Evolutionary conservation across 169 alveolate genomes (phyloP).

Genomic region (Plasmodium berghei): DNA sequence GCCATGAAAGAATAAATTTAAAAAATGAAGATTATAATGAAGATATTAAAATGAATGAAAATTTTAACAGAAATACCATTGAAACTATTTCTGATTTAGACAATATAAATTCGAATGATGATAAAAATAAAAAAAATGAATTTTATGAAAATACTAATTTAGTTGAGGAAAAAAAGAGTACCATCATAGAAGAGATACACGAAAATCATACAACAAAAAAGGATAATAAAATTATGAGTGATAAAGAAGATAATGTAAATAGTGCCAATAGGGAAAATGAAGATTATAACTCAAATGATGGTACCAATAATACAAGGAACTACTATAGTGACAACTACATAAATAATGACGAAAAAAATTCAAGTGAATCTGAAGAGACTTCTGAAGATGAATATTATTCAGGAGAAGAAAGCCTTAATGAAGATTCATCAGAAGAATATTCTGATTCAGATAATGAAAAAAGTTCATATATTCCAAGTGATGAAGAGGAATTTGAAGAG

Average conservation of each 20-base stretch:
- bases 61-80: constrained; percentile 14
- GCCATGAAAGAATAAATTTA: constrained; percentile 10
- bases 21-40: constrained; percentile 1
- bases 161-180: neutral
- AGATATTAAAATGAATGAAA: constrained; percentile 10
- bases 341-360: constrained; percentile 33
- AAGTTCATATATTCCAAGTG: constrained; percentile 10
- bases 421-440: constrained; percentile 22
- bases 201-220: constrained; percentile 19
- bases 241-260: constrained; percentile 22
- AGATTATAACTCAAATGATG: neutral
- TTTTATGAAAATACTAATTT: neutral
- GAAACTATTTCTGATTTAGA: constrained; percentile 50
- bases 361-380: constrained; percentile 17
- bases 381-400: constrained; percentile 34
- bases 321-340: constrained; percentile 63
- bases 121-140: constrained; percentile 1
- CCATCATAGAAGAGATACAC: neutral
- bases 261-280: constrained; percentile 1
- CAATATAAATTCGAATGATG: neutral
- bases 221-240: constrained; percentile 49
- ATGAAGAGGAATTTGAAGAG: constrained; percentile 10
- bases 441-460: constrained; percentile 29
- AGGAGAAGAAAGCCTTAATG: constrained; percentile 21
- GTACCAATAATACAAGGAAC: constrained; percentile 8